phyloP scores from a whole-genome alignment of 345 rosid genomes.

The Ceriops decandra region DNA sequence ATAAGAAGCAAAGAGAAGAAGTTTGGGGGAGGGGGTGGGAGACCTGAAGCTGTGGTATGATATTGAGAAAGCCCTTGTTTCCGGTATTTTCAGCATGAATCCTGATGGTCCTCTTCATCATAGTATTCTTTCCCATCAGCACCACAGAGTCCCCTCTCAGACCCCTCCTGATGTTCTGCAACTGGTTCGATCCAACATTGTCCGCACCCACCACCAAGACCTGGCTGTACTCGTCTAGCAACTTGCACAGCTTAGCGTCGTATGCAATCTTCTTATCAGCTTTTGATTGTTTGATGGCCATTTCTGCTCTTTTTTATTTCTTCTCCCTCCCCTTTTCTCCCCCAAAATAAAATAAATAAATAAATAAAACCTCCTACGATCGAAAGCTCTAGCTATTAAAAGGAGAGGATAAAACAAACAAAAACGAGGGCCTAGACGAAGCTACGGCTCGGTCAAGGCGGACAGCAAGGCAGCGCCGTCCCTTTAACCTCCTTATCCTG shows the following conservation, averaged over 20 bases:
- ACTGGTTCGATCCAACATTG: conserved; percentile 90
- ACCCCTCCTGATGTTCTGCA: conserved; percentile 80
- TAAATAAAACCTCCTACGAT: too few relatives aligned
- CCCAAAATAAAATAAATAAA: too few relatives aligned
- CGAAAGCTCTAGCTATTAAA: background rate
- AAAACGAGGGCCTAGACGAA: conserved; percentile 64
- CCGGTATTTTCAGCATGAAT: conserved; percentile 78
- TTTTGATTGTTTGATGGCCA: conserved; percentile 53
- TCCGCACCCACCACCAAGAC: conserved; percentile 73
- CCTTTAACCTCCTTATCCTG: conserved; percentile 49
- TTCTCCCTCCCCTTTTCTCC: too few relatives aligned
- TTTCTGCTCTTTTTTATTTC: conserved; percentile 4
- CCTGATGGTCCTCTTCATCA: conserved; percentile 89
- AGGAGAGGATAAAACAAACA: background rate
- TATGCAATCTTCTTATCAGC: conserved; percentile 77
- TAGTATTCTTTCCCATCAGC: conserved; percentile 95
- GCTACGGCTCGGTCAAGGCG: conserved; percentile 55
- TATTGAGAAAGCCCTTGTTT: conserved; percentile 47
- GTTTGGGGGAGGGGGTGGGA: background rate
- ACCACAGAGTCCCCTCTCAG: conserved; percentile 78
- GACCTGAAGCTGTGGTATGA: conserved; percentile 88
- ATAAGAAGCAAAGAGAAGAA: background rate
- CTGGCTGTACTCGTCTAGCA: conserved; percentile 77
- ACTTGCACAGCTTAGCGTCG: conserved; percentile 73
- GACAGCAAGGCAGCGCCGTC: conserved; percentile 48